Evolutionary conservation across 2,329 filamentous ascomycete genomes (phyloP), one percentile per base, ranked within the genome.

Genomic region (Aspergillus brasiliensis): DNA sequence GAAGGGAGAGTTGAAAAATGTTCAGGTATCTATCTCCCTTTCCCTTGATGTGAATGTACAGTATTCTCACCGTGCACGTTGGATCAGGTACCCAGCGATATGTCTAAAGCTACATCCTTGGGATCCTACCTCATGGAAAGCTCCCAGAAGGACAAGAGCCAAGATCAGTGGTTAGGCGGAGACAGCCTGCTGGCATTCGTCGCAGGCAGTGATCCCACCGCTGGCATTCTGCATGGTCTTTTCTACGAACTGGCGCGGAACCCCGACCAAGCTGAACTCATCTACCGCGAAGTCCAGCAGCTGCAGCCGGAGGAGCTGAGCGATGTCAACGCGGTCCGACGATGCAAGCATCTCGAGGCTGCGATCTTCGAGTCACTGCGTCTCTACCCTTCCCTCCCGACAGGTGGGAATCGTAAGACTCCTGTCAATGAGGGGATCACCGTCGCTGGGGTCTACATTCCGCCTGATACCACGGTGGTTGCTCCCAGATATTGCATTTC

Each of bases 401-500:
- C 65, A 0, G 63, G 61, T 10, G 63, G 61, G 7, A 58, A 61
- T 19, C 59, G 66, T 8, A 62, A 64, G 15, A 67, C 66, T 2
- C 10, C 51, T 6, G 5, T 49, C 8, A 40, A 47, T 11, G 58
- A 66, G 40, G 66, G 66, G 0, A 44, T 66, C 6, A 62, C 27
- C 1, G 53, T 68, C 23, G 61, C 37, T 5, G 64, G 62, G 13
- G 44, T 13, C 2, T 68, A 56, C 31, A 65, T 68, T 17, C 66
- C 66, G 8, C 58, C 61, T 0, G 57, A 65, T 8, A 68, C 64
- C 7, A 68, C 62, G 3, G 47, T 68, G 4, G 58, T 66, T 10
- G 62, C 60, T 1, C 64, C 66, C 8, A 23, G 60, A 48, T 68
- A 47, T 27, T 54, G 46, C 4, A 62, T 66, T 40, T 57, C 58